Conservation (phyloP, 2,329 filamentous ascomycete genomes). For the Dactylellina drechsleri region DNA sequence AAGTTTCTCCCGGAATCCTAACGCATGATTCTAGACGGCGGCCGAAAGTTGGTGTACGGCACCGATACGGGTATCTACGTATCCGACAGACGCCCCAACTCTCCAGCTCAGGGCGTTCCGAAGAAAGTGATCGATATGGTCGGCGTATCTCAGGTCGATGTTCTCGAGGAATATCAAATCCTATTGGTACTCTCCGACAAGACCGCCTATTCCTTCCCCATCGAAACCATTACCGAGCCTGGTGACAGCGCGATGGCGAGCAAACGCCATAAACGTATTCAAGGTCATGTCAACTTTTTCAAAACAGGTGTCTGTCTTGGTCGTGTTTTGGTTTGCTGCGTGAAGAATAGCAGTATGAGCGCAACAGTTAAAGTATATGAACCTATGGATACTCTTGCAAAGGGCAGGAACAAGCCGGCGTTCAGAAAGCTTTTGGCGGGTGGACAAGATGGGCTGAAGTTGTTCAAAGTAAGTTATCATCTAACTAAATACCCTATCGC, state of each 20-base stretch:
- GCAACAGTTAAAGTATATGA: constrained; percentile 99
- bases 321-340: constrained; percentile 92
- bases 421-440: constrained; percentile 94
- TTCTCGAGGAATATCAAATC: constrained; percentile 92
- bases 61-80: constrained; percentile 95
- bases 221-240: constrained; percentile 84
- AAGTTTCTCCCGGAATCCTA: constrained; percentile 11
- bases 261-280: constrained; percentile 93
- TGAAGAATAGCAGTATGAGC: constrained; percentile 91
- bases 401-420: constrained; percentile 94
- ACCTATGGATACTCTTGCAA: constrained; percentile 91
- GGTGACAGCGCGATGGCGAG: constrained; percentile 77
- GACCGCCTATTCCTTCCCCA: constrained; percentile 86
- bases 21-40: constrained; percentile 74
- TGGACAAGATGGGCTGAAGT: constrained; percentile 92
- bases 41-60: constrained; percentile 90
- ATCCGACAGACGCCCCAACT: constrained; percentile 88
- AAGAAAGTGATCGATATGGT: constrained; percentile 85
- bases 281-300: constrained; percentile 98
- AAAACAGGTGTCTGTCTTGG: constrained; percentile 95
- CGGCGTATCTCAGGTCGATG: constrained; percentile 92
- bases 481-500: constrained; percentile 8
- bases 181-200: constrained; percentile 93
- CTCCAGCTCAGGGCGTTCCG: constrained; percentile 73
- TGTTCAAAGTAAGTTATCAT: constrained; percentile 74